phyloP scores from a whole-genome alignment of 352 stramenopile genomes.

The Saprolegnia parasitica region DNA sequence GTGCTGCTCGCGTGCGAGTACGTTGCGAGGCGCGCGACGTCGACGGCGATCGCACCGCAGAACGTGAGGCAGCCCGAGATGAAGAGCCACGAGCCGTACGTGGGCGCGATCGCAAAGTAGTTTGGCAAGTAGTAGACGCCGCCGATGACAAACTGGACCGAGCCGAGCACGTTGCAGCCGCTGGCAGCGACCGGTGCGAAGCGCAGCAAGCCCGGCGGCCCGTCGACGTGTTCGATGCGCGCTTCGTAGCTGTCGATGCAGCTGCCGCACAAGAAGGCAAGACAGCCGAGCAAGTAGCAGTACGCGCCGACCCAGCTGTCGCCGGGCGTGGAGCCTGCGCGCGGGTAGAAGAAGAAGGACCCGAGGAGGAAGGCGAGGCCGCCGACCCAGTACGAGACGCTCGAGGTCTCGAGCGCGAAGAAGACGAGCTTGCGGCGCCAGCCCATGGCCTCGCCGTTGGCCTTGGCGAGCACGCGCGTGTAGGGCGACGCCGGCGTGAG shows the following conservation, averaged over 20 bases:
- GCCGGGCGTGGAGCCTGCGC: not conserved
- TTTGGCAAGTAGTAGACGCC: conserved; percentile 8
- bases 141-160: conserved; percentile 7
- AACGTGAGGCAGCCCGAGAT: conserved; percentile 8
- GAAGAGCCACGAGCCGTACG: conserved; percentile 4
- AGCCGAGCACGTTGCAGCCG: not conserved
- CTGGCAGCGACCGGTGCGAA: not conserved
- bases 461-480: not conserved
- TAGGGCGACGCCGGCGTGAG: not conserved
- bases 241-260: conserved; percentile 4
- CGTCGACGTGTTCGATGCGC: not conserved
- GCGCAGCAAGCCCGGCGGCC: not conserved
- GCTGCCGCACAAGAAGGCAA: conserved; percentile 3
- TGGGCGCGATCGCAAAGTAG: not conserved
- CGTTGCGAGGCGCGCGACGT: not conserved
- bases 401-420: conserved; percentile 13
- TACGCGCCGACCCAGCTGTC: not conserved
- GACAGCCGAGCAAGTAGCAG: not conserved
- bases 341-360: conserved; percentile 8
- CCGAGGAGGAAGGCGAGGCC: conserved; percentile 9
- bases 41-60: not conserved
- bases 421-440: conserved; percentile 5
- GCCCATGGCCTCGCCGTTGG: not conserved
- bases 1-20: not conserved
- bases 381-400: conserved; percentile 14